Evolutionary conservation across 495 filamentous ascomycete species (phyloP), one percentile per base, ranked within the genome.

Genomic region (Penicillium steckii): DNA sequence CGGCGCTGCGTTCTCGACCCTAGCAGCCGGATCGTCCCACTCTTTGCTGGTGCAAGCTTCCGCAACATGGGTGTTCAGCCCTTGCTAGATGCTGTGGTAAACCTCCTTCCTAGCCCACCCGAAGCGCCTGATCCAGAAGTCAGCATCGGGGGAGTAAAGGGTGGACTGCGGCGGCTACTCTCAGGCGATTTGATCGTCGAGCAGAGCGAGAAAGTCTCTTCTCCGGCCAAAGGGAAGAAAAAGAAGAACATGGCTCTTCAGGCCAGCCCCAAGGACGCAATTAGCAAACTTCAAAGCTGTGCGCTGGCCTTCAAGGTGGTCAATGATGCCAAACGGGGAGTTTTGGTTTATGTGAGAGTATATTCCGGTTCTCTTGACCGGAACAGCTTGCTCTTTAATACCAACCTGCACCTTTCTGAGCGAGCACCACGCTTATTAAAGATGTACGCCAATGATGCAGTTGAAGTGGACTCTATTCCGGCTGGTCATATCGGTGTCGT

Each of bases 251-350:
- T 55, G 19, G 53, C 63, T 8, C 18, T 64, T 25, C 57, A 61
- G 17, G 60, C 58, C 8, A 65, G 80, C 21, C 59, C 82, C 9
- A 69, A 78, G 13, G 80, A 82, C 19, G 66, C 93, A 19, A 82
- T 85, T 10, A 56, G 78, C n/a, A 84, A 85, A 27, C 69, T 96
- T 13, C 80, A 85, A 48, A 83, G 85, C 35, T 88, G 93, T 53
- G 91, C 88, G 3, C 75, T 96, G 26, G 95, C 95, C 12, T 99
- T 99, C 80, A 99, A 99, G 67, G 95, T 97, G 9, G 90, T 96
- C 55, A 86, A 94, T 56, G 93, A 97, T 58, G 71, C 87, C 10
- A 83, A 85, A 42, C 85, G 90, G 10, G 95, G 95, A 8, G 86
- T 94, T 17, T 80, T 99, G 53, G 90, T 95, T 50, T 99, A 93